phyloP scores from a whole-genome alignment of 352 stramenopile genomes.

The Pythium brassicae region DNA sequence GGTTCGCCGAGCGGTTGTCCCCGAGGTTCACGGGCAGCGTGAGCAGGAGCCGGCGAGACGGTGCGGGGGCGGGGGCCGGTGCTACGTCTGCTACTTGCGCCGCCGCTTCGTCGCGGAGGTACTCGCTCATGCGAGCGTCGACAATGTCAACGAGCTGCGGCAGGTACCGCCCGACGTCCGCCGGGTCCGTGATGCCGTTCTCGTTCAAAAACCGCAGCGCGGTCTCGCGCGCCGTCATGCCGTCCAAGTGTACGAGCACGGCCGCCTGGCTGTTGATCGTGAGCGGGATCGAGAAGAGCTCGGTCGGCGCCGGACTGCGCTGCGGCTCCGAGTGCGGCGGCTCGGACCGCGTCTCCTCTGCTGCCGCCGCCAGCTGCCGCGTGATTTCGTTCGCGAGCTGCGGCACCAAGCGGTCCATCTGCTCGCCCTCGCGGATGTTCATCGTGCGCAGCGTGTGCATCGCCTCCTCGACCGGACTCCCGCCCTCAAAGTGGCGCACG shows the following conservation, averaged over 20 bases:
- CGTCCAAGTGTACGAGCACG: constrained; percentile 63
- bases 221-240: constrained; percentile 49
- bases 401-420: constrained; percentile 46
- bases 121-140: constrained; percentile 40
- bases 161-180: constrained; percentile 31
- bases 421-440: constrained; percentile 38
- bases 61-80: constrained; percentile 6
- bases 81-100: constrained; percentile 3
- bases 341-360: background rate
- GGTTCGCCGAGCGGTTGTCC: constrained; percentile 33
- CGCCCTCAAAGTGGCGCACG: constrained; percentile 65
- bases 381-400: constrained; percentile 63
- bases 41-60: constrained; percentile 29
- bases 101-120: constrained; percentile 34
- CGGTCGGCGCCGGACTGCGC: constrained; percentile 12
- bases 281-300: constrained; percentile 69
- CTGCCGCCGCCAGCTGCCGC: constrained; percentile 22
- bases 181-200: constrained; percentile 46
- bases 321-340: constrained; percentile 10
- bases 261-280: constrained; percentile 42
- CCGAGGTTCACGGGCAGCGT: constrained; percentile 48
- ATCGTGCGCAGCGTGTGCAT: constrained; percentile 38
- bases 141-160: constrained; percentile 58
- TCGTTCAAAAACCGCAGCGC: constrained; percentile 54
- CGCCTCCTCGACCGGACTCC: constrained; percentile 54